A percentile compares a stretch with the other conserved stretches of the same genome.
phyloP scores from a whole-genome alignment of 1,139 yeast species.

The Geotrichum candidum region DNA sequence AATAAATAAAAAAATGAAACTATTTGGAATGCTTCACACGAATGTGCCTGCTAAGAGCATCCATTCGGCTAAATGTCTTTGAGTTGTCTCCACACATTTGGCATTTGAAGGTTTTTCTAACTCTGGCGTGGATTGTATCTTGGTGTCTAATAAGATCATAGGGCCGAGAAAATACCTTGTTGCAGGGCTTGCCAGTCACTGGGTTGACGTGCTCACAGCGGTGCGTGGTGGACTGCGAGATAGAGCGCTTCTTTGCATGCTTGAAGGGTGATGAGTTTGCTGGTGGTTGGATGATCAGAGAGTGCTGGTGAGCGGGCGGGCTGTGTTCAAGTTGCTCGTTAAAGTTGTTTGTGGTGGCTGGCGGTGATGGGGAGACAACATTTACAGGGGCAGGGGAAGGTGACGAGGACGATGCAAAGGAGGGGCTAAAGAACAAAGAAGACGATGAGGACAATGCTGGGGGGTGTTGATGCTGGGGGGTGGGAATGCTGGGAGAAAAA shows the following conservation, averaged over 20 bases:
- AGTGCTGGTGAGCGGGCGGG: background rate
- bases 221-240: background rate
- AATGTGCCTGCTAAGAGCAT: constrained; percentile 89
- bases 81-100: constrained; percentile 68
- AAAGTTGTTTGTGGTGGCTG: background rate
- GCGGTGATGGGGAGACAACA: background rate
- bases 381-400: background rate
- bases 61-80: constrained; percentile 88
- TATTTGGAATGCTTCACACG: constrained; percentile 64
- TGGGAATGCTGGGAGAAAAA: background rate
- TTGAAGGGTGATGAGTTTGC: background rate
- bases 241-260: background rate
- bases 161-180: constrained; percentile 84
- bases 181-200: constrained; percentile 40
- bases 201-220: background rate
- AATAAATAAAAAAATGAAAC: background rate
- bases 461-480: background rate
- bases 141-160: constrained; percentile 93
- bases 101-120: constrained; percentile 81
- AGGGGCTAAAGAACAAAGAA: background rate
- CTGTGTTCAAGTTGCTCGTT: background rate
- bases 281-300: background rate
- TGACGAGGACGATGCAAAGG: background rate
- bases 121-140: constrained; percentile 89
- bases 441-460: background rate